Base-by-base conservation (phyloP, 2,329 filamentous ascomycete species). In the Aspergillus sp. region DNA sequence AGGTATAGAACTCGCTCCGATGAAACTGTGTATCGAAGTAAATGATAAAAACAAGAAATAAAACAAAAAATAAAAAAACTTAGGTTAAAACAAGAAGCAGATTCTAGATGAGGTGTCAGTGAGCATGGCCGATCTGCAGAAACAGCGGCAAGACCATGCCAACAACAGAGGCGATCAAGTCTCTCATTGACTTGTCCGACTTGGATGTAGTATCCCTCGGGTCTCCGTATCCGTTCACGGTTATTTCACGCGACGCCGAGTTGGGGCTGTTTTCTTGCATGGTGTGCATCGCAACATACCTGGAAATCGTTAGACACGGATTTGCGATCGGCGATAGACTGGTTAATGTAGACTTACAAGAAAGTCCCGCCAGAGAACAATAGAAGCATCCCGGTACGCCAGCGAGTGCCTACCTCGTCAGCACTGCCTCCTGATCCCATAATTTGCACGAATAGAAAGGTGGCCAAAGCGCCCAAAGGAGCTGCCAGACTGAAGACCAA, bases 291-390 rank as follows among this genome's bases (percentile, higher is more conserved):
- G 93, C 93, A 35, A 98, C 93, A 60, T 97, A 95, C 56, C 89
- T 94, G 50, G 10, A 39, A 7, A 37, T 38, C 7, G 46, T 53
- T 40, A 51, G 49, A 52, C 37, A 56, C 19, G 19, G 19, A 19
- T 19, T 19, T 19, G 19, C 19, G 19, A 19, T 19, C 19, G 19
- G 19, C 19, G 19, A 19, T 19, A 4, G 19, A 19, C 19, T 19
- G 19, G 19, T 19, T 19, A 19, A 19, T 19, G 19, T 31, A 30
- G 35, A 75, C 87, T 79, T 71, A 96, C 85, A 98, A 69, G 62
- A 98, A 98, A 0, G 93, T 98, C 11, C 93, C 93, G 1, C 86
- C 93, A 0, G 89, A 95, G 63, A 98, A 98, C n/a, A 97, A 73
- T 7, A 98, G 72, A 35, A 97, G 72, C 75, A 95, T 88, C 26